A percentile compares a stretch with the other conserved stretches of the same genome.
Evolutionary conservation across 2,329 filamentous ascomycete species (phyloP).

Genomic region (Coniella vitis): DNA sequence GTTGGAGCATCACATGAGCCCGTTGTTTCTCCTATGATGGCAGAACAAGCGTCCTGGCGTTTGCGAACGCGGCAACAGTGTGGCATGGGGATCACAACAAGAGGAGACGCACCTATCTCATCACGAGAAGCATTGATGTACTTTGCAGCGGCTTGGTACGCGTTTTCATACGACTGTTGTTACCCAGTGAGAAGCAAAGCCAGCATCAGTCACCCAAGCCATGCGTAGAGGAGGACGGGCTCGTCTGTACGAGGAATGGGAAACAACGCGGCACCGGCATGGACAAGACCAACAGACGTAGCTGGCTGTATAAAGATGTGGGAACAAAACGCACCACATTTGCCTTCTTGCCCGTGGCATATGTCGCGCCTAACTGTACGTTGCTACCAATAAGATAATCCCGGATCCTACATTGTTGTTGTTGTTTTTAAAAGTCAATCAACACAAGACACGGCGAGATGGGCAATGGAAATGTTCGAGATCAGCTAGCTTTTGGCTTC

Average conservation of each 20-base stretch:
- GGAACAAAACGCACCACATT: slow-evolving; percentile 31
- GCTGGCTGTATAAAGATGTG: too few species aligned
- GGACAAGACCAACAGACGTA: too few species aligned
- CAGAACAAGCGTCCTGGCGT: too few species aligned
- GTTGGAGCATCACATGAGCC: too few species aligned
- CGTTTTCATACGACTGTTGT: slow-evolving; percentile 43
- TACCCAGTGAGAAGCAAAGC: not conserved
- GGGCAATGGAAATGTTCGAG: not conserved
- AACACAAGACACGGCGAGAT: not conserved
- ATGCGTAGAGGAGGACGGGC: too few species aligned
- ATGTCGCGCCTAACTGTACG: slow-evolving; percentile 69
- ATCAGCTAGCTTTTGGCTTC: not conserved
- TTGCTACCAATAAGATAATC: slow-evolving; percentile 63
- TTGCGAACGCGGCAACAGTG: too few species aligned
- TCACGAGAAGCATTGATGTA: slow-evolving; percentile 62
- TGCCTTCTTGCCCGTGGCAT: slow-evolving; percentile 52
- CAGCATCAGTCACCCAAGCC: not conserved
- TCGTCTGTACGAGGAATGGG: too few species aligned
- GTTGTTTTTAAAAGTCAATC: too few species aligned
- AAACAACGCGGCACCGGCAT: too few species aligned
- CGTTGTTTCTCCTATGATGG: not conserved
- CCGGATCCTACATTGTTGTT: slow-evolving; percentile 50
- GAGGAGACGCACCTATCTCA: slow-evolving; percentile 58
- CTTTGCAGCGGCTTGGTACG: slow-evolving; percentile 57
- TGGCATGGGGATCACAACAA: too few species aligned